phyloP scores from a whole-genome alignment of 2,329 filamentous ascomycete genomes.

The Botrytis fabae region DNA sequence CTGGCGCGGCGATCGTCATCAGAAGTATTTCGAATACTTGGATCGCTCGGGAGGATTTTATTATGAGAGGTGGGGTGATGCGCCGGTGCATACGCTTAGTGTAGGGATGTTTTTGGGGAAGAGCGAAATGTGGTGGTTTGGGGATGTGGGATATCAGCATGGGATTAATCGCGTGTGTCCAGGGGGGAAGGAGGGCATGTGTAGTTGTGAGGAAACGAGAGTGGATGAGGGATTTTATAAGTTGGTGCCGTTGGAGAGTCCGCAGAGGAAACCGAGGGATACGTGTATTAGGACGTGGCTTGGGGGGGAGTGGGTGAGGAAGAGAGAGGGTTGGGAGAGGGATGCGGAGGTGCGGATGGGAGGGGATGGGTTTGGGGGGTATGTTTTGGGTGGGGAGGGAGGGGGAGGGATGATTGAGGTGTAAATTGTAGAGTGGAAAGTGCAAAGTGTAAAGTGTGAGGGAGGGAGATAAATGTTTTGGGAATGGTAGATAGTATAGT shows the following conservation, averaged over 20 bases:
- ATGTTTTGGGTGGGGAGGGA: slow-evolving; percentile 32
- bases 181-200: slow-evolving; percentile 40
- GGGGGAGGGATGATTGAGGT: too few species aligned
- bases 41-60: slow-evolving; percentile 94
- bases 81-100: slow-evolving; percentile 92
- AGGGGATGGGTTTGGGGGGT: slow-evolving; percentile 49
- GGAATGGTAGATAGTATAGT: background rate
- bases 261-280: slow-evolving; percentile 49
- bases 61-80: slow-evolving; percentile 97
- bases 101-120: slow-evolving; percentile 83
- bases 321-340: slow-evolving; percentile 46
- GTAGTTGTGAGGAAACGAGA: slow-evolving; percentile 46
- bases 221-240: slow-evolving; percentile 50
- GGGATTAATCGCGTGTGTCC: slow-evolving; percentile 50
- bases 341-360: slow-evolving; percentile 45
- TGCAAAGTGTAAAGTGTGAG: too few species aligned
- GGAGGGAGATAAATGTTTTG: background rate
- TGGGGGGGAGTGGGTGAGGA: slow-evolving; percentile 46
- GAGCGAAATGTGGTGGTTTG: slow-evolving; percentile 94
- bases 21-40: slow-evolving; percentile 84
- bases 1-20: slow-evolving; percentile 71
- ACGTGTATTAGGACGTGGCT: slow-evolving; percentile 50
- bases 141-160: slow-evolving; percentile 96
- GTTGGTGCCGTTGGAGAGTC: slow-evolving; percentile 49
- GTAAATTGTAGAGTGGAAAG: too few species aligned